Evolutionary conservation across 495 filamentous ascomycete species (phyloP).

Genomic region (Lasiosphaeria miniovina): DNA sequence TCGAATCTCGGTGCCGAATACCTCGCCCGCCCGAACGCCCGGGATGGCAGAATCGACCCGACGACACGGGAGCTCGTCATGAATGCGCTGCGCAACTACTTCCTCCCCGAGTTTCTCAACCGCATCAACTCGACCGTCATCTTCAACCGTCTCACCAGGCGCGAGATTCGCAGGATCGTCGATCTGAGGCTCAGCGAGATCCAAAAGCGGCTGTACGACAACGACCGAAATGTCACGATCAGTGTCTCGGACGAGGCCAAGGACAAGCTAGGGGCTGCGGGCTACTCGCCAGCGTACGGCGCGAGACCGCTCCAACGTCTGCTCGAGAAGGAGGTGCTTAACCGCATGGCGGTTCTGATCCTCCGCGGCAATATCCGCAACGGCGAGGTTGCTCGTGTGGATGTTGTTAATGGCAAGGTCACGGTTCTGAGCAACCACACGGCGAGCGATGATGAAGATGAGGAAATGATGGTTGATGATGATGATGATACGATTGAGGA

Average conservation of each 20-base stretch:
- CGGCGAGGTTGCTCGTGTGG: slow-evolving; percentile 76
- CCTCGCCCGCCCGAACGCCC: slow-evolving; percentile 70
- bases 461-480: slow-evolving; percentile 61
- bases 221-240: slow-evolving; percentile 78
- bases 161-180: slow-evolving; percentile 92
- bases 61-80: slow-evolving; percentile 86
- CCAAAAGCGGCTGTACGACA: slow-evolving; percentile 77
- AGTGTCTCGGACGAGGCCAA: slow-evolving; percentile 75
- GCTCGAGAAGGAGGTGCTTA: slow-evolving; percentile 95
- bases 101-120: slow-evolving; percentile 97
- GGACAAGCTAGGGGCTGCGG: slow-evolving; percentile 82
- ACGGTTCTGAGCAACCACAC: slow-evolving; percentile 78
- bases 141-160: slow-evolving; percentile 90
- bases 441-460: slow-evolving; percentile 59
- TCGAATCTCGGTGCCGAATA: slow-evolving; percentile 94
- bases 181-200: slow-evolving; percentile 86
- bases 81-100: slow-evolving; percentile 85
- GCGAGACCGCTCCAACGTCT: slow-evolving; percentile 82
- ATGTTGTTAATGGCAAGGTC: slow-evolving; percentile 69
- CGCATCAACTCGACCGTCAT: slow-evolving; percentile 93
- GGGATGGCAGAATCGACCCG: slow-evolving; percentile 82
- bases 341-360: slow-evolving; percentile 85
- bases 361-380: slow-evolving; percentile 80
- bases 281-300: slow-evolving; percentile 92
- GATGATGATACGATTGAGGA: slow-evolving; percentile 67